These are phyloP conservation scores for Colletotrichum cereale DNA, from an alignment of 2,329 filamentous ascomycete genomes.

Conservation along the genomic window DNA sequence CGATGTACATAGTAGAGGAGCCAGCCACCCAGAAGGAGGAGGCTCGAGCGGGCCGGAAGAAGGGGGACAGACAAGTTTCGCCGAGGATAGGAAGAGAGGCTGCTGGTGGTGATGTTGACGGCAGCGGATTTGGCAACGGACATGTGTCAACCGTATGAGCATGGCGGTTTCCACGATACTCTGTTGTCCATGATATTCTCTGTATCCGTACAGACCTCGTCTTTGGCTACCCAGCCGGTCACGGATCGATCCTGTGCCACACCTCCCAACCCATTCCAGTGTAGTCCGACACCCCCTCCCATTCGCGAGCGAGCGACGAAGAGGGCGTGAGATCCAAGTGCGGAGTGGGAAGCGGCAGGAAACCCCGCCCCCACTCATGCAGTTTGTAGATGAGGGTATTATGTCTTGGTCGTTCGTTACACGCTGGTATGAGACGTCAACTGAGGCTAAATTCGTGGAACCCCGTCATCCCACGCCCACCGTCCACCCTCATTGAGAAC, in stretches of 20 bases:
- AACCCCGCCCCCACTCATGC: background rate
- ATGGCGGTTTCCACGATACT: no score
- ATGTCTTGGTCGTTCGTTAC: background rate
- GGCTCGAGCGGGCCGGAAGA: constrained; percentile 20
- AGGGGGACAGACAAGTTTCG: background rate
- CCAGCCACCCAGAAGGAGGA: background rate
- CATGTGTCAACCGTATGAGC: constrained; percentile 7
- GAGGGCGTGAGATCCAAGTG: background rate
- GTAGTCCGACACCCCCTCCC: background rate
- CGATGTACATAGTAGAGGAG: constrained; percentile 8
- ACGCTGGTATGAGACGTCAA: background rate
- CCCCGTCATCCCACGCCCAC: background rate
- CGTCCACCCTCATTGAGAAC: background rate
- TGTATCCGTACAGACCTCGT: background rate
- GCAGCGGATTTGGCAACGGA: constrained; percentile 16
- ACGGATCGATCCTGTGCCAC: background rate
- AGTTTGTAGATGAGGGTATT: background rate
- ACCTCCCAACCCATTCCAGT: constrained; percentile 13
- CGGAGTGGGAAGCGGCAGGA: background rate
- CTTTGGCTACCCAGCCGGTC: background rate
- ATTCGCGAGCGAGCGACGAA: background rate
- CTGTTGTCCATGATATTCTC: no score
- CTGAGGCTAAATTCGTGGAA: constrained; percentile 1
- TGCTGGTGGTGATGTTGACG: constrained; percentile 2
- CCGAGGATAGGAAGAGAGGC: background rate